phyloP scores from a whole-genome alignment of 805 yeast species.

The Saccharomyces mikatae region DNA sequence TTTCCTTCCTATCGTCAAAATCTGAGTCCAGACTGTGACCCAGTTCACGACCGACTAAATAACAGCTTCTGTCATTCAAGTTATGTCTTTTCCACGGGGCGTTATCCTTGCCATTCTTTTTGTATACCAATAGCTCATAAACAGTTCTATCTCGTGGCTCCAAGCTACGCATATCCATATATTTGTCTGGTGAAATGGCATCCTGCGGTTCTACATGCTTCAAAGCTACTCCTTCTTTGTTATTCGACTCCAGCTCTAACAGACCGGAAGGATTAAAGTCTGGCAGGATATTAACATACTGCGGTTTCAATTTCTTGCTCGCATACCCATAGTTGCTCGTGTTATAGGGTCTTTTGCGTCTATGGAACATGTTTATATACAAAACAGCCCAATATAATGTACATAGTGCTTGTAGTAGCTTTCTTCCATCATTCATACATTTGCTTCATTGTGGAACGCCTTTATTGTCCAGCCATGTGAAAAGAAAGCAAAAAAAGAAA shows the following conservation, averaged over 20 bases:
- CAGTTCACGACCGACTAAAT: conserved; percentile 33
- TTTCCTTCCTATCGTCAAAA: conserved; percentile 11
- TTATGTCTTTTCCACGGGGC: conserved; percentile 16
- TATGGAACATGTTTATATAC: background rate
- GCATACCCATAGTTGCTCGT: background rate
- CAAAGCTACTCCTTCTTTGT: conserved; percentile 30
- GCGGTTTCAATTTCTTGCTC: background rate
- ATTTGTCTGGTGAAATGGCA: conserved; percentile 20
- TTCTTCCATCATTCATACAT: background rate
- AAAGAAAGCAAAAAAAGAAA: background rate
- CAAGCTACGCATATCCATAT: conserved; percentile 8
- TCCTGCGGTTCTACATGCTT: conserved; percentile 35
- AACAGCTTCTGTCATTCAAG: conserved; percentile 24
- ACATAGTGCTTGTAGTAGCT: background rate
- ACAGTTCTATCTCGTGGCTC: conserved; percentile 17
- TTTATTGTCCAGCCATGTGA: background rate
- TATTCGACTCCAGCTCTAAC: conserved; percentile 35
- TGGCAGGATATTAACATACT: conserved; percentile 11
- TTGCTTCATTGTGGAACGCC: background rate
- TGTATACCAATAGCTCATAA: conserved; percentile 28
- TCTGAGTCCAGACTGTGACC: conserved; percentile 2
- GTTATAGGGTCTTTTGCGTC: background rate
- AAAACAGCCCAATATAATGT: background rate
- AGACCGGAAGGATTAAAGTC: conserved; percentile 36
- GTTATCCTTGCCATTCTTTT: conserved; percentile 20